Evolutionary conservation across 1,284 basidiomycete species (phyloP), one percentile per base, ranked within the genome.

Genomic region (Takashimella tepidaria): DNA sequence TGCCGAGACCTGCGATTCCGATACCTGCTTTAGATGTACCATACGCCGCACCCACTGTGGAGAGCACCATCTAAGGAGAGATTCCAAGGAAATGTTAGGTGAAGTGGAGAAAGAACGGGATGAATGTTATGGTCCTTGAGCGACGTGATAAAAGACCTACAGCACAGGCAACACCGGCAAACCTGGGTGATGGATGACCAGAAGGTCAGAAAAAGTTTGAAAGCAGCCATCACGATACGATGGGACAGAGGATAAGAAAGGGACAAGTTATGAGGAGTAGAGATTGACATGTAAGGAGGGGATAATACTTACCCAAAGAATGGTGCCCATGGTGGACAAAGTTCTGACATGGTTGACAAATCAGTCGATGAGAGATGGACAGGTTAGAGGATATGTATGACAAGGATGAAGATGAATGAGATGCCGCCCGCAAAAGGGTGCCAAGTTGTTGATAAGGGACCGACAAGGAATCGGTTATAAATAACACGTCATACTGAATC

Each of bases 21-120:
- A 99, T 97, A 46, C 96, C 96, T 46, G 95, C 84, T 77, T 99
- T 99, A 47, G 93, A 85, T 0, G 96, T 99, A 43, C 96, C 96
- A 76, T 91, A 93, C 19, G 95, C 93, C 58, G 95, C 95, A 61
- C 96, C 95, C 45, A 96, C 79, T 61, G 93, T 81, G 70, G 71
- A 72, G 45, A 76, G 61, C 16, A 70, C 61, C 70, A 76, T 76
- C 74, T 76, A 55, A 23, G n/a, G 45, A 37, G 31, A 47, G 40
- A n/a, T 48, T 2, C n/a, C n/a, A 21, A 24, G 19, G 19, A 40
- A 3, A n/a, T 40, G 25, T 13, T 25, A 19, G 22, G 16, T n/a
- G 13, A 26, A 22, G 45, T 21, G 43, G 43, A 11, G 11, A 22
- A 21, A 10, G 43, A 10, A 16, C 13, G 43, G 43, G 43, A 45